Evolutionary conservation across 768 basidiomycete genomes (phyloP), one percentile per base, ranked within the genome.

Genomic region (Russula compacta): DNA sequence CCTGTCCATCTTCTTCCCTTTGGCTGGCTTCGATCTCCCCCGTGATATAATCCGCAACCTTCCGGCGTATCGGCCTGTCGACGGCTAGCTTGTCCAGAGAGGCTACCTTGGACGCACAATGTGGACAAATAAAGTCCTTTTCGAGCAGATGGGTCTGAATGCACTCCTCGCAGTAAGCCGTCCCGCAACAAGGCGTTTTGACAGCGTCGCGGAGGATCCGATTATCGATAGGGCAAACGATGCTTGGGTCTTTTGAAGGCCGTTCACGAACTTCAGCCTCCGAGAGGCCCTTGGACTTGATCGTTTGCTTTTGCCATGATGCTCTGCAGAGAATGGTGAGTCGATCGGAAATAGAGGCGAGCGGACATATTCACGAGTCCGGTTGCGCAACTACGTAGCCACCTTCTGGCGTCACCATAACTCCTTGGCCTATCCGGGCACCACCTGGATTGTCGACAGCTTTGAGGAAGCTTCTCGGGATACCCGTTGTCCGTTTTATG

Each of bases 331-430:
- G 53, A 58, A 60, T 5, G 11, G 9, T 43, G 35, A 21, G 46
- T 40, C 19, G 36, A 43, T 8, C 19, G 43, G 6, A 48, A 36
- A 40, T 48, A 15, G 8, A 50, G 48, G 56, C 4, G 53, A 46
- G 33, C 32, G 51, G 15, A 39, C 17, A 55, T 47, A 82, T 93
- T 69, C 74, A 98, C 95, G 84, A 82, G 74, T 99, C 97, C 0
- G 97, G 95, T 69, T 98, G 89, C 1, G 95, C 95, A 43, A 95
- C 89, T 19, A 99, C 97, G 73, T 95, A 98, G 40, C 93, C 92
- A 63, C 97, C 97, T 71, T 99, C 97, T 0, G 95, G 94, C 3
- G 95, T 98, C 61, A 99, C 89, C 97, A 99, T 99, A 52, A 98
- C 85, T 19, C 95, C 95, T 67, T 87, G 86, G 6, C 84, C 82